Evolutionary conservation across 23 red algal genomes (phyloP).

Genomic region (Agarophyton chilense): DNA sequence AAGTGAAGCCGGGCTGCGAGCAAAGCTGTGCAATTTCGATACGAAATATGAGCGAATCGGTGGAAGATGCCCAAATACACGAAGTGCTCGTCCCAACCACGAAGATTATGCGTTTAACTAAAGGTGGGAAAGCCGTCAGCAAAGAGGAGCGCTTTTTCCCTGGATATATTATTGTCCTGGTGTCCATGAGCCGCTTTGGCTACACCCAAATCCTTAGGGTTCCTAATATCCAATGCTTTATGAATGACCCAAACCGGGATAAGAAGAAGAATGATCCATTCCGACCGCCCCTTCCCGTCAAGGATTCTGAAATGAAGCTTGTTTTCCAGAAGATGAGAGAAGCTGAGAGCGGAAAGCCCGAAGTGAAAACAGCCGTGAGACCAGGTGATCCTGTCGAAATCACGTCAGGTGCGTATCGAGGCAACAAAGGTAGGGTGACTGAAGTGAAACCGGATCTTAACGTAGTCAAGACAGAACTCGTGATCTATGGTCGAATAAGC

Average conservation of each 20-base stretch:
- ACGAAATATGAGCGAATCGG: constrained; percentile 65
- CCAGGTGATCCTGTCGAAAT: constrained; percentile 64
- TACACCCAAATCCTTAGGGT: constrained; percentile 68
- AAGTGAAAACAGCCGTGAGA: constrained; percentile 46
- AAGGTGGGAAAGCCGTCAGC: constrained; percentile 61
- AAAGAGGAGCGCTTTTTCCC: constrained; percentile 85
- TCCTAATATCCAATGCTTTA: constrained; percentile 78
- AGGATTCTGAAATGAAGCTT: constrained; percentile 61
- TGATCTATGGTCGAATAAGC: constrained; percentile 47
- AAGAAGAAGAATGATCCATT: constrained; percentile 67
- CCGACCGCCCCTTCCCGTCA: constrained; percentile 67
- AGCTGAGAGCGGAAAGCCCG: constrained; percentile 36
- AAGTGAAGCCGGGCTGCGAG: constrained; percentile 83
- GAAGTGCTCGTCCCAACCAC: constrained; percentile 78
- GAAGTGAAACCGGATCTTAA: constrained; percentile 57
- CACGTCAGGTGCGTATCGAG: constrained; percentile 27
- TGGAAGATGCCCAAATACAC: constrained; percentile 48
- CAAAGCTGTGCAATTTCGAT: constrained; percentile 64
- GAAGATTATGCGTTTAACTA: constrained; percentile 73
- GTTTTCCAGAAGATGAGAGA: constrained; percentile 62
- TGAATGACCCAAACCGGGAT: constrained; percentile 78
- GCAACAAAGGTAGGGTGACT: constrained; percentile 30
- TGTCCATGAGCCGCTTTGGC: constrained; percentile 65
- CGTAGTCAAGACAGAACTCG: constrained; percentile 28
- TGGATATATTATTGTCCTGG: constrained; percentile 75